Conservation (phyloP, 441 rosid species). For the Theobroma grandiflorum region DNA sequence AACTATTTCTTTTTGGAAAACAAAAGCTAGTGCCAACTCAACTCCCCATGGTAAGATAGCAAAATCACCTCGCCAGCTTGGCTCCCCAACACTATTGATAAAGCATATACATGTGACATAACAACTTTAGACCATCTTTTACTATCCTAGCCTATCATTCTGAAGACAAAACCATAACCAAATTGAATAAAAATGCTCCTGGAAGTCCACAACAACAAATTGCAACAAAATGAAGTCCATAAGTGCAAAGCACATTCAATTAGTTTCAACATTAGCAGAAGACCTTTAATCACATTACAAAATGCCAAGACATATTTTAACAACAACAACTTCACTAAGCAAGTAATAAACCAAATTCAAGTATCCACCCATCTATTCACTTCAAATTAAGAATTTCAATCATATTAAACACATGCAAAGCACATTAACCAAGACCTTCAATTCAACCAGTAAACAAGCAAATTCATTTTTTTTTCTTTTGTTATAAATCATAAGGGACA, state of each 20-base stretch:
- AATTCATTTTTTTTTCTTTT: background rate
- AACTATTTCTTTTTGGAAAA: background rate
- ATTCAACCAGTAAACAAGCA: background rate
- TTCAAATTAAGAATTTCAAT: conserved; percentile 2
- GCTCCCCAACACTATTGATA: background rate
- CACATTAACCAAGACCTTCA: background rate
- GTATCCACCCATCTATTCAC: background rate
- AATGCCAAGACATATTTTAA: background rate
- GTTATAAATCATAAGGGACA: background rate
- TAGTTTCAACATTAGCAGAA: conserved; percentile 1
- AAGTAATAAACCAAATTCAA: background rate
- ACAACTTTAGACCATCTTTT: background rate
- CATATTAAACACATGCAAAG: background rate
- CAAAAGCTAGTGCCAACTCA: background rate
- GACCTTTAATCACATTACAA: background rate
- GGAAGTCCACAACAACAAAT: background rate
- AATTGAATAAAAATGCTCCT: background rate
- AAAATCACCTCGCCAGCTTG: background rate
- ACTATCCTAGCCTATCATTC: background rate
- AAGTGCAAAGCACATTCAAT: background rate
- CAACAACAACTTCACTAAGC: background rate
- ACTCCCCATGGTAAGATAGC: background rate
- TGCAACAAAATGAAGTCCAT: background rate
- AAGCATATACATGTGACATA: background rate
- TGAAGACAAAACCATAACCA: background rate